These are phyloP conservation scores for Kregervanrija delftensis DNA, from an alignment of 805 yeast species.

Conservation along the genomic window DNA sequence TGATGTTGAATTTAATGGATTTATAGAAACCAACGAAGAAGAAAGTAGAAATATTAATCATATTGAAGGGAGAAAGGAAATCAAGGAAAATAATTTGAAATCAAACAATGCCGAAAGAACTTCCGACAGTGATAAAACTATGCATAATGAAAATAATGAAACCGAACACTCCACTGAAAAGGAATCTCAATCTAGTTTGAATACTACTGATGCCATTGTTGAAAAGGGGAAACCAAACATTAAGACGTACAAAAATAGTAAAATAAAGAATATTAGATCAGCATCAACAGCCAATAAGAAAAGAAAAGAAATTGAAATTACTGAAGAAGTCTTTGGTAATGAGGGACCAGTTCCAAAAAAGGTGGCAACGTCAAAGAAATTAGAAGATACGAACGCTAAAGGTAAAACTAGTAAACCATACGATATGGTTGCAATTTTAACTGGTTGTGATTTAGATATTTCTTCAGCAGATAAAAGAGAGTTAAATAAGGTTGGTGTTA, in stretches of 20 bases:
- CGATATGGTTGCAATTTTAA: slow-evolving; percentile 44
- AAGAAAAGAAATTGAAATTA: background rate
- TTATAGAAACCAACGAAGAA: background rate
- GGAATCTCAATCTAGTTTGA: no score
- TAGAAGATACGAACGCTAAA: slow-evolving; percentile 9
- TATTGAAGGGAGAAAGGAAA: no score
- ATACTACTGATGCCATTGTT: no score
- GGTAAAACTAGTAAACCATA: slow-evolving; percentile 23
- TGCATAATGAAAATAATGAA: background rate
- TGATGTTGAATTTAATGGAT: slow-evolving; percentile 1
- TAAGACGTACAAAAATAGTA: background rate
- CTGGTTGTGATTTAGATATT: slow-evolving; percentile 56
- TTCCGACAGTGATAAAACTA: no score
- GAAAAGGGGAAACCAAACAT: background rate
- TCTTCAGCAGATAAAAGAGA: slow-evolving; percentile 35
- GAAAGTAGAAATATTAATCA: background rate
- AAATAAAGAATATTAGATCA: background rate
- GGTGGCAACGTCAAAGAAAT: no score
- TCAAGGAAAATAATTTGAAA: no score
- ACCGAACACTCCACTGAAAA: background rate
- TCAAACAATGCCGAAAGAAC: no score
- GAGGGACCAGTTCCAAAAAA: no score
- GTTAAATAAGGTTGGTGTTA: slow-evolving; percentile 51
- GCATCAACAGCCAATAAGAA: background rate
- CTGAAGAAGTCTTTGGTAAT: no score